Conservation (phyloP, 2,329 filamentous ascomycete species). For the Septoria linicola region DNA sequence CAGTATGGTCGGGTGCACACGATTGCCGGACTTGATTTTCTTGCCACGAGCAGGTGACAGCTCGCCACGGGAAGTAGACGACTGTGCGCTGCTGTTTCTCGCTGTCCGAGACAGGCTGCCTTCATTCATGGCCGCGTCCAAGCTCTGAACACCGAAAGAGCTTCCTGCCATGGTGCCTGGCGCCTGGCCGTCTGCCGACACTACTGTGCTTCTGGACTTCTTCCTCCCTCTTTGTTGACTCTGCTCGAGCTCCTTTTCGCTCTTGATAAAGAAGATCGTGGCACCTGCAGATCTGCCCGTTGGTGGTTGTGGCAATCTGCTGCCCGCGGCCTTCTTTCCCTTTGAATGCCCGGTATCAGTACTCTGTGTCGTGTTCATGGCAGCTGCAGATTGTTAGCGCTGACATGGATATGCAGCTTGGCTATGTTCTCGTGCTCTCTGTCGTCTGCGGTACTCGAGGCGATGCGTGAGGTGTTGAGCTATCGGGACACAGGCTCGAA, state of each 20-base stretch:
- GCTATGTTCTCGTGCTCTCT: no score
- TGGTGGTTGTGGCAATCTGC: slow-evolving; percentile 2
- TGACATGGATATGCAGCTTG: background rate
- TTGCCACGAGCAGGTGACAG: slow-evolving; percentile 18
- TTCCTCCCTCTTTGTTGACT: slow-evolving; percentile 27
- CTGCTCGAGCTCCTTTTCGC: slow-evolving; percentile 50
- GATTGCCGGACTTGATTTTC: slow-evolving; percentile 37
- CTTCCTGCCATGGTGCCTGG: slow-evolving; percentile 42
- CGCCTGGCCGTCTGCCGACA: slow-evolving; percentile 19
- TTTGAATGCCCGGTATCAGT: background rate
- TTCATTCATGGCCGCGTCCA: slow-evolving; percentile 52
- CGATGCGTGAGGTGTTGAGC: no score
- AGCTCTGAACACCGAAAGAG: slow-evolving; percentile 58
- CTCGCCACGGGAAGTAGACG: slow-evolving; percentile 25
- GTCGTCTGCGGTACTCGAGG: no score
- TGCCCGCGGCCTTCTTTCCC: slow-evolving; percentile 7
- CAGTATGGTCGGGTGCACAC: slow-evolving; percentile 38
- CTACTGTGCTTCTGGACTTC: slow-evolving; percentile 26
- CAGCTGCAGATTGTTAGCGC: background rate
- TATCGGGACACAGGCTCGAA: no score
- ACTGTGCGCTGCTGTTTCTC: slow-evolving; percentile 29
- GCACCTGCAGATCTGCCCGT: slow-evolving; percentile 39
- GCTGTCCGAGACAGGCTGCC: slow-evolving; percentile 29
- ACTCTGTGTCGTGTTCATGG: slow-evolving; percentile 12
- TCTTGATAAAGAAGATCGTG: slow-evolving; percentile 61